Percentiles rank a stretch among this genome's conserved stretches.
phyloP scores from a whole-genome alignment of 345 rosid genomes.

The Gossypium turneri region DNA sequence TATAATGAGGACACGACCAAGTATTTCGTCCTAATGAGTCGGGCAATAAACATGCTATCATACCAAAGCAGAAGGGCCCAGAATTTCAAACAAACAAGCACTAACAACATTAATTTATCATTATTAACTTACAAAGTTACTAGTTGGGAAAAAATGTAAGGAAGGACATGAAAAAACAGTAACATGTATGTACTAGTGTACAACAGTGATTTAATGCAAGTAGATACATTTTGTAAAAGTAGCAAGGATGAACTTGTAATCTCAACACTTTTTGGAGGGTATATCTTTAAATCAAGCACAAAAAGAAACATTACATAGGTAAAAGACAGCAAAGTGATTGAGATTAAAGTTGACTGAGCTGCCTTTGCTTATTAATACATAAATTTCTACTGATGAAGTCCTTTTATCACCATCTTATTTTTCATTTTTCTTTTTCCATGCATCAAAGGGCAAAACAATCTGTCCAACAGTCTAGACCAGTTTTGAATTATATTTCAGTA shows the following conservation, averaged over 20 bases:
- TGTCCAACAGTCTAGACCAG: background rate
- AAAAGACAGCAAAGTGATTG: background rate
- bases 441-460: background rate
- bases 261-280: background rate
- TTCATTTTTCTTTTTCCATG: background rate
- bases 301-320: background rate
- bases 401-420: background rate
- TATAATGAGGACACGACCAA: background rate
- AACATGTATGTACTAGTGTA: background rate
- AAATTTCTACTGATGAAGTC: background rate
- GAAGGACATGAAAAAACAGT: no score
- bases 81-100: background rate
- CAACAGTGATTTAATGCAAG: background rate
- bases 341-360: background rate
- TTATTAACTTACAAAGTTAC: background rate
- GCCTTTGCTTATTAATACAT: background rate
- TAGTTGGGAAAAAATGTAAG: background rate
- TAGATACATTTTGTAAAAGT: background rate
- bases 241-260: background rate
- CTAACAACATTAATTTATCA: background rate
- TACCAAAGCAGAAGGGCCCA: background rate
- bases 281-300: background rate
- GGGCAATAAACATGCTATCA: no score
- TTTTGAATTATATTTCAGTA: background rate
- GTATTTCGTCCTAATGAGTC: background rate